Conservation (phyloP, 495 filamentous ascomycete species). For the Annulohypoxylon bovei region DNA sequence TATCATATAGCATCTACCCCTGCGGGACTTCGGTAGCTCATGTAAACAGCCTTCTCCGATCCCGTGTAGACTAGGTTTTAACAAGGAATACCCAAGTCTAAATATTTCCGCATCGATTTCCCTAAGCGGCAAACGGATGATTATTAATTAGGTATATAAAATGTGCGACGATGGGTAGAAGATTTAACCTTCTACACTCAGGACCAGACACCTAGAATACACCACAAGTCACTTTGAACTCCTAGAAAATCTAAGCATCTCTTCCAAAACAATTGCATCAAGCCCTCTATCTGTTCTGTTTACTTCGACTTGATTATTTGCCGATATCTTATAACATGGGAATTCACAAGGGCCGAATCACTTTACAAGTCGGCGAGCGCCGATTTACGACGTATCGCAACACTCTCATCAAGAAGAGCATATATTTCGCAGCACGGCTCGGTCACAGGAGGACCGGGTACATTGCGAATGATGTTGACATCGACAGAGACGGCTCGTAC, state of each 20-base stretch:
- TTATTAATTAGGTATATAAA: too few species aligned
- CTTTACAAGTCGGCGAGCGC: slow-evolving; percentile 32
- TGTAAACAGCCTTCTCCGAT: too few species aligned
- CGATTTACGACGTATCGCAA: slow-evolving; percentile 22
- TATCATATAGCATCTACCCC: too few species aligned
- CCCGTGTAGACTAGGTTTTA: too few species aligned
- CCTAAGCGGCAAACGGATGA: too few species aligned
- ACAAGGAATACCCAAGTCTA: too few species aligned
- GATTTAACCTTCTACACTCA: too few species aligned
- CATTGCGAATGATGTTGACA: slow-evolving; percentile 34
- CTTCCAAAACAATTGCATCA: not conserved
- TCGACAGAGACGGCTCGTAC: slow-evolving; percentile 46
- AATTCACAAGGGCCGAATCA: slow-evolving; percentile 13
- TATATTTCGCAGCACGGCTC: slow-evolving; percentile 25
- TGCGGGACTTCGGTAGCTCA: too few species aligned
- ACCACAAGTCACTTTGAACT: too few species aligned
- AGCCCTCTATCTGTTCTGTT: not conserved
- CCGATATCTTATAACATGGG: not conserved
- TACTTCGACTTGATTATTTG: not conserved
- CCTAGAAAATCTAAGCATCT: not conserved
- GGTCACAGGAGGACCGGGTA: slow-evolving; percentile 11
- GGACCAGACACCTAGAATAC: too few species aligned
- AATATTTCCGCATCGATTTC: too few species aligned
- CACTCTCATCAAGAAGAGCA: slow-evolving; percentile 25
- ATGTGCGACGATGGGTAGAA: too few species aligned